Evolutionary conservation across 176 grass and related monocot species (phyloP).

Genomic region (Puya raimondii): DNA sequence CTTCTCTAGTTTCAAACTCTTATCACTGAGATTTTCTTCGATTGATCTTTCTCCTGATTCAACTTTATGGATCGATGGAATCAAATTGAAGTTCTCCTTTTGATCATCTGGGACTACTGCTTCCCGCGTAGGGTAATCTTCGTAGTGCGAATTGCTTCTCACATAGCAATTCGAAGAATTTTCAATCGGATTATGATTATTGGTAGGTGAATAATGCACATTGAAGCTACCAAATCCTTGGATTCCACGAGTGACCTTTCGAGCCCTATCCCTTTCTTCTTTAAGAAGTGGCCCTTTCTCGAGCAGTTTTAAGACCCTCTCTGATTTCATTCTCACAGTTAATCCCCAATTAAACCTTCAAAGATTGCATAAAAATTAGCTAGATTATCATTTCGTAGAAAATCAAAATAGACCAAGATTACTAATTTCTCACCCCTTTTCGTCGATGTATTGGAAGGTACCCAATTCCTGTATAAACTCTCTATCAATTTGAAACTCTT

Average conservation of each 20-base stretch:
- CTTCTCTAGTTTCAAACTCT: neutral
- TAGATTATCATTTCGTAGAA: too few species aligned
- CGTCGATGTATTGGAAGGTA: constrained; percentile 64
- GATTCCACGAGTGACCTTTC: constrained; percentile 61
- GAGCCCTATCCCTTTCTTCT: constrained; percentile 60
- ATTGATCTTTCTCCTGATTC: too few species aligned
- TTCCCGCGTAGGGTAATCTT: constrained; percentile 16
- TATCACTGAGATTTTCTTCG: too few species aligned
- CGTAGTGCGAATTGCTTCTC: constrained; percentile 47
- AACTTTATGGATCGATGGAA: neutral
- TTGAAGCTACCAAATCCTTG: constrained; percentile 89
- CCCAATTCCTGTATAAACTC: constrained; percentile 40
- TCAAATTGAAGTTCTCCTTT: constrained; percentile 35
- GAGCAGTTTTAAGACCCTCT: constrained; percentile 70
- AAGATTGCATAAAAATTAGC: neutral
- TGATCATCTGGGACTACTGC: constrained; percentile 8
- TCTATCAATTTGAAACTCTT: constrained; percentile 54
- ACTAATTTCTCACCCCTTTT: constrained; percentile 42
- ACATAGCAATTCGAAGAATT: constrained; percentile 18
- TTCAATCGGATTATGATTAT: neutral
- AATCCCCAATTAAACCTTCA: constrained; percentile 83
- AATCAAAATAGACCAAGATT: too few species aligned
- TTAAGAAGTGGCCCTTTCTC: constrained; percentile 59
- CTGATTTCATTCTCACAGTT: constrained; percentile 57
- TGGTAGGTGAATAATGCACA: constrained; percentile 17